Conservation (phyloP, 2,329 filamentous ascomycete genomes). For the Trichophyton mentagrophytes region DNA sequence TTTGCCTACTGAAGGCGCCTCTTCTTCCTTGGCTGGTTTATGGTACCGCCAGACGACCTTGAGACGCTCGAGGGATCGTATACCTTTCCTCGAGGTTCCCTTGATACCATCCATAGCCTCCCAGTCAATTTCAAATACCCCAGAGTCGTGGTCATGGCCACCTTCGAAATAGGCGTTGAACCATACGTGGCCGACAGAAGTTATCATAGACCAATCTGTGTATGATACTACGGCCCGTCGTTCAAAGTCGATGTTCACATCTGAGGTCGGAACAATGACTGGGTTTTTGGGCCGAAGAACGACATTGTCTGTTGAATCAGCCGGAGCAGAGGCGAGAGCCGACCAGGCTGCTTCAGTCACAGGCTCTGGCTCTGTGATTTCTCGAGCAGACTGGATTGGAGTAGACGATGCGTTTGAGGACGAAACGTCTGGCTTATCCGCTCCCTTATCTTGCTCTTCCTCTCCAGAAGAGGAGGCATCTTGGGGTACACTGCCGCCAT, state of each 20-base stretch:
- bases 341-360: constrained; percentile 13
- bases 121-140: constrained; percentile 60
- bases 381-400: constrained; percentile 7
- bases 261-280: constrained; percentile 62
- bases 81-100: constrained; percentile 70
- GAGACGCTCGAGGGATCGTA: constrained; percentile 65
- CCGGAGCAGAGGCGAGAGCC: constrained; percentile 26
- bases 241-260: constrained; percentile 84
- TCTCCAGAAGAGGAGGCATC: constrained; percentile 23
- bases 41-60: constrained; percentile 68
- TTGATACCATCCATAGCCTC: constrained; percentile 88
- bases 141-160: constrained; percentile 55
- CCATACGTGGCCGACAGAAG: constrained; percentile 88
- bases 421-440: not conserved
- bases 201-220: constrained; percentile 73
- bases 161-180: constrained; percentile 94
- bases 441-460: not conserved
- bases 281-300: constrained; percentile 61
- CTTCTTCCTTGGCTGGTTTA: constrained; percentile 16
- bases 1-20: constrained; percentile 5
- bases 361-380: constrained; percentile 13
- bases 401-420: not conserved
- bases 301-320: constrained; percentile 41
- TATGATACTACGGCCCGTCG: constrained; percentile 67
- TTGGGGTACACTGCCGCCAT: constrained; percentile 22